Evolutionary conservation across 306 rosid genomes (phyloP).

Genomic region (Argentina anserina): DNA sequence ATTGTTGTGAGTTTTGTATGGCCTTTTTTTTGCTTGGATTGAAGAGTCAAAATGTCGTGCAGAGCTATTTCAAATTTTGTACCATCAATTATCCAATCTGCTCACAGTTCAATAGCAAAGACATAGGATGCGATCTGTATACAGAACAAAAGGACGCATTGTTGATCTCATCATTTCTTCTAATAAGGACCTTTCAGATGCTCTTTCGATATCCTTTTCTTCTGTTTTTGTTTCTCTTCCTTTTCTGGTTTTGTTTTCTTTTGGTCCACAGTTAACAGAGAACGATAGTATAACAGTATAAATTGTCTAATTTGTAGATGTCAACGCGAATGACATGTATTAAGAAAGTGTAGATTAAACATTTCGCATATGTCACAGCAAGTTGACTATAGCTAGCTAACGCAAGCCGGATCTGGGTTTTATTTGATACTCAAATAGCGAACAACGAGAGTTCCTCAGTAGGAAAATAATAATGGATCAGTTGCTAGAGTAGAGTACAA

Average conservation of each 20-base stretch:
- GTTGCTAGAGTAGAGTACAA: slow-evolving; percentile 12
- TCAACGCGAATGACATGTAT: neutral
- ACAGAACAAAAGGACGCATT: neutral
- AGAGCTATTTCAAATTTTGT: neutral
- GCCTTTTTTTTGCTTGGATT: neutral
- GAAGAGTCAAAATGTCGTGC: neutral
- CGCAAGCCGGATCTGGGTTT: neutral
- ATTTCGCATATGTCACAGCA: neutral
- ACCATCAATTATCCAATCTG: neutral
- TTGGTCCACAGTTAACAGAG: neutral
- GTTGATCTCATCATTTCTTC: neutral
- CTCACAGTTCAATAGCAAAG: neutral
- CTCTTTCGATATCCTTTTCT: neutral
- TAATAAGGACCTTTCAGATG: neutral
- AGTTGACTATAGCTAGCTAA: neutral
- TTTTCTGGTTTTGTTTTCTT: neutral
- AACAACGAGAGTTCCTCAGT: slow-evolving; percentile 5
- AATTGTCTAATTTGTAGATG: neutral
- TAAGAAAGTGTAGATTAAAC: neutral
- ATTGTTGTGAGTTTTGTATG: neutral
- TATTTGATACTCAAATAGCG: neutral
- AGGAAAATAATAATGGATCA: neutral
- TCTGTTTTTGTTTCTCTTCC: neutral
- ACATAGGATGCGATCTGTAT: neutral
- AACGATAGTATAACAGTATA: too few species aligned